Evolutionary conservation across 768 basidiomycete genomes (phyloP), one percentile per base, ranked within the genome.

Genomic region (Boletus rubropictus): DNA sequence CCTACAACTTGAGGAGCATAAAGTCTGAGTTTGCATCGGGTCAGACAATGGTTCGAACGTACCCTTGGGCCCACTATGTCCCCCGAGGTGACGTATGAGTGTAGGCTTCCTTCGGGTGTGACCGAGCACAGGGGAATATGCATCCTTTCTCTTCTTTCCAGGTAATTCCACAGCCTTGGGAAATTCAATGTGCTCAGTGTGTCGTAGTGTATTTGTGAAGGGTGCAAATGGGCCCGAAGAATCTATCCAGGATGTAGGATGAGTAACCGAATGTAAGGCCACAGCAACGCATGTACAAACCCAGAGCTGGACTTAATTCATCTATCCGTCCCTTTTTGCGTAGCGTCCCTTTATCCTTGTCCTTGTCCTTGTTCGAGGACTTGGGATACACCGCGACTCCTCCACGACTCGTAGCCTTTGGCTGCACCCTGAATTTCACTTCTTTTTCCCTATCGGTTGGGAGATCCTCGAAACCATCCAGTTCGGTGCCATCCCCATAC

Each of bases 401-500:
- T 20, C 53, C 59, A 7, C 87, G 82, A 59, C 42, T 81, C 78
- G 29, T 78, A 73, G 61, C 76, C 64, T 82, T 89, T 21, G 89
- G 85, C 51, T 85, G 81, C 9, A 91, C 82, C 46, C 80, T 81
- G 62, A 76, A 92, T 34, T 72, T 78, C 43, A 78, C 76, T 65
- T 90, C 87, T 58, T 86, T 84, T 41, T 92, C 89, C 39, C 87
- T 75, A 59, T 93, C 86, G 9, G 89, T 88, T 7, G 82, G 83
- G 34, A 95, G 76, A 64, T 96, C 93, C 22, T 94, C 93, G 48
- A 96, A 77, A 3, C 66, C 81, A 58, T 96, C 93, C 43, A 96
- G 70, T 63, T 95, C 93, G 9, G 89, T 92, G 12, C 93, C 93
- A 59, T 91, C 87, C 5, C 89, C 89, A 58, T 84, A 92, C 12